A percentile compares a stretch with the other conserved stretches of the same genome.
These are phyloP conservation scores for Colletotrichum sp. DNA, from an alignment of 2,329 filamentous ascomycete species.

Conservation along the genomic window DNA sequence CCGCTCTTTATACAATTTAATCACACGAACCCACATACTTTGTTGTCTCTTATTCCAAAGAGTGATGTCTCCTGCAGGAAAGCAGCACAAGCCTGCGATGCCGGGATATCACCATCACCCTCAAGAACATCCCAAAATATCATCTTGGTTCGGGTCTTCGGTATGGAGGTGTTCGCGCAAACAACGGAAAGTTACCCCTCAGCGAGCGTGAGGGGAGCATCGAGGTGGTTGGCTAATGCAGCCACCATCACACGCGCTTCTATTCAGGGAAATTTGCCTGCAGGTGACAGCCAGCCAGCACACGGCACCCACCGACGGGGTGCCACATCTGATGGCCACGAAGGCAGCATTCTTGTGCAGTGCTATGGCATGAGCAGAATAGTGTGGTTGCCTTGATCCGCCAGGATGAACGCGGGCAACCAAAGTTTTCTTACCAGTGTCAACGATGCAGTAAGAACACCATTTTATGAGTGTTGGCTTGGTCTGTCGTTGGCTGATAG, in stretches of 20 bases:
- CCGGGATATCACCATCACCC: background rate
- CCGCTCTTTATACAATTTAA: background rate
- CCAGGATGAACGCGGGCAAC: background rate
- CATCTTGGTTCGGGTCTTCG: too few relatives aligned
- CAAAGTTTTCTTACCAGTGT: background rate
- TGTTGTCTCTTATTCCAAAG: background rate
- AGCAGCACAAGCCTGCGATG: background rate
- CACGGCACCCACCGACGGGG: too few relatives aligned
- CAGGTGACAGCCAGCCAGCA: background rate
- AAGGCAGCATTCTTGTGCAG: background rate
- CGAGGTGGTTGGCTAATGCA: slow-evolving; percentile 7
- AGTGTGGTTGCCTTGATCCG: background rate
- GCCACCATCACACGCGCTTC: slow-evolving; percentile 19
- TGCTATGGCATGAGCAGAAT: too few relatives aligned
- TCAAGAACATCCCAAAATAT: background rate
- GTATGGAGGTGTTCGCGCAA: background rate
- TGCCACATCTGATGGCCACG: background rate
- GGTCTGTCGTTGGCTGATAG: background rate
- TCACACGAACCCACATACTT: background rate
- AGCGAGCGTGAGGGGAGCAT: too few relatives aligned
- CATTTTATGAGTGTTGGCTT: background rate
- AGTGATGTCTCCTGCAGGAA: background rate
- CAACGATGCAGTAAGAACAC: background rate
- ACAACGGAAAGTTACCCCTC: background rate
- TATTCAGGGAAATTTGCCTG: slow-evolving; percentile 4